These are phyloP conservation scores for Diplocarpon rosae DNA, from an alignment of 2,329 filamentous ascomycete genomes.

Conservation along the genomic window DNA sequence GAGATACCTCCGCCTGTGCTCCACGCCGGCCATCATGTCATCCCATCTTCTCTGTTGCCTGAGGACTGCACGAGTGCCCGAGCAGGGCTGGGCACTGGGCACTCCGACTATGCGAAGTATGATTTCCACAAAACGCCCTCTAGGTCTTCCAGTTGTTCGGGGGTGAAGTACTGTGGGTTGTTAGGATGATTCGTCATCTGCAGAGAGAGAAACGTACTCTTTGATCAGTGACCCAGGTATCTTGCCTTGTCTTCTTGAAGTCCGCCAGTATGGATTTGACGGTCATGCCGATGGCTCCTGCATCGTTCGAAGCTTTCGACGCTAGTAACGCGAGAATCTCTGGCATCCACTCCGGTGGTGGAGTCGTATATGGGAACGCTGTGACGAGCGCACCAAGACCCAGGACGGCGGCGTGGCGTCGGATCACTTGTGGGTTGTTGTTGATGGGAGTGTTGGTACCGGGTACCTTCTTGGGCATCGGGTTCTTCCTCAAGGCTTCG, in stretches of 20 bases:
- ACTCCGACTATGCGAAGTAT: constrained; percentile 57
- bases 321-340: constrained; percentile 81
- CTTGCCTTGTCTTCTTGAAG: constrained; percentile 98
- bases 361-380: constrained; percentile 91
- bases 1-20: too few species aligned
- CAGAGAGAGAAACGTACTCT: constrained; percentile 55
- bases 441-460: constrained; percentile 61
- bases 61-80: too few species aligned
- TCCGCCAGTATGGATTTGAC: constrained; percentile 90
- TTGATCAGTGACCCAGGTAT: constrained; percentile 96
- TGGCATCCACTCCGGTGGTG: constrained; percentile 87
- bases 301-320: constrained; percentile 73
- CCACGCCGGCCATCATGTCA: too few species aligned
- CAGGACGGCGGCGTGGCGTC: constrained; percentile 80
- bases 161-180: constrained; percentile 59
- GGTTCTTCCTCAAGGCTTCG: constrained; percentile 65
- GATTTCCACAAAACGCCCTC: constrained; percentile 99
- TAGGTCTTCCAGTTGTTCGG: constrained; percentile 87
- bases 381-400: constrained; percentile 85
- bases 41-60: too few species aligned
- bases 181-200: constrained; percentile 14
- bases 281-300: constrained; percentile 87
- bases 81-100: background rate
- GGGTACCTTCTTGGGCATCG: constrained; percentile 65
- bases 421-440: constrained; percentile 65